A percentile compares a stretch with the other conserved stretches of the same genome.
These are phyloP conservation scores for Nicotiana obtusifolia DNA, from an alignment of 257 asterid species.

Conservation along the genomic window DNA sequence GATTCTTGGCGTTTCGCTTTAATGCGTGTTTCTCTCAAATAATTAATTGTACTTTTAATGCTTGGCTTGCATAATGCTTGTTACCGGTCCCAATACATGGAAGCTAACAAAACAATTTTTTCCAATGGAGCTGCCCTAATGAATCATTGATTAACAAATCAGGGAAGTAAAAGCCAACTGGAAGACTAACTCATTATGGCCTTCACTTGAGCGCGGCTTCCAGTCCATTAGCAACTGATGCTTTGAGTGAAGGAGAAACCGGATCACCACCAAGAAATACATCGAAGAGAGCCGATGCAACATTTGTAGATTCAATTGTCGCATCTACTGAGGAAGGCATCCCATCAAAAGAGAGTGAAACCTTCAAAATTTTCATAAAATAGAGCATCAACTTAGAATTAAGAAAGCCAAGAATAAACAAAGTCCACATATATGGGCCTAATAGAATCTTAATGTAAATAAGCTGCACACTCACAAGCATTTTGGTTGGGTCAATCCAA, in stretches of 20 bases:
- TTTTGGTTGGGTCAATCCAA: constrained; percentile 72
- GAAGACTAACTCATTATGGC: background rate
- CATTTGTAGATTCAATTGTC: constrained; percentile 62
- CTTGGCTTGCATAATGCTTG: background rate
- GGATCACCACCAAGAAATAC: constrained; percentile 77
- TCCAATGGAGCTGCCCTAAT: background rate
- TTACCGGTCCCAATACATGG: background rate
- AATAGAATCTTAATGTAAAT: background rate
- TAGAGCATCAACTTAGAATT: background rate
- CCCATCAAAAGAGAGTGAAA: constrained; percentile 59
- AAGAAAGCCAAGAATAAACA: constrained; percentile 7
- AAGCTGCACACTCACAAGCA: constrained; percentile 55
- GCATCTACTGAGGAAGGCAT: constrained; percentile 64
- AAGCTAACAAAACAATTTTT: constrained; percentile 1
- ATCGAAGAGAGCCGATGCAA: constrained; percentile 67
- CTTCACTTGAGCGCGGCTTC: constrained; percentile 49
- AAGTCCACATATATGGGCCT: background rate
- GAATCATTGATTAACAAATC: background rate
- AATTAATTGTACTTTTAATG: background rate
- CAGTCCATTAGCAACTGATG: constrained; percentile 57
- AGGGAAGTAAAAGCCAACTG: background rate
- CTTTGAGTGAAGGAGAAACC: constrained; percentile 80
- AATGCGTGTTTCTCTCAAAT: background rate
- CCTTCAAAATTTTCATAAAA: constrained; percentile 32
- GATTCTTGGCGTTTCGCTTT: background rate